phyloP scores from a whole-genome alignment of 2,329 filamentous ascomycete genomes.

The Phyllosticta paracitricarpa region DNA sequence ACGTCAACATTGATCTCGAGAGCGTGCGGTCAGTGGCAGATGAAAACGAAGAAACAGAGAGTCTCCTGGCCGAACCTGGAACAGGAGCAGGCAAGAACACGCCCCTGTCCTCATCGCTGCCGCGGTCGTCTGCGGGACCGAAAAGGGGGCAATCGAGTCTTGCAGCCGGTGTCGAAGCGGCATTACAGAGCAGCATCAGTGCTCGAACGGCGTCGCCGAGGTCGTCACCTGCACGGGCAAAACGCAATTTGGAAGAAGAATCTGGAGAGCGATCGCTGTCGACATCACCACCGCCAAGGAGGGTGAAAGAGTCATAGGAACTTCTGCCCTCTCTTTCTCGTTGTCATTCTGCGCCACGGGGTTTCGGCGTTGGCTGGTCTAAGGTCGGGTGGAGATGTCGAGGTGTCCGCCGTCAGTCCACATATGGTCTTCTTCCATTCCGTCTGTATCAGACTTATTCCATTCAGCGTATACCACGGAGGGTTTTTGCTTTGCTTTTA shows the following conservation, averaged over 20 bases:
- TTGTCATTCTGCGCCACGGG: too few species aligned
- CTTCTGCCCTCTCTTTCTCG: too few species aligned
- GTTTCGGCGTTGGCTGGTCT: too few species aligned
- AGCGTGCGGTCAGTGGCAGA: neutral
- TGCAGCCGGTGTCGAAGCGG: neutral
- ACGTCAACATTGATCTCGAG: neutral
- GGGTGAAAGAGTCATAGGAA: too few species aligned
- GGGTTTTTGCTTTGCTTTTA: too few species aligned
- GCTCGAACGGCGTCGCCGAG: neutral
- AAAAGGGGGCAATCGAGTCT: neutral
- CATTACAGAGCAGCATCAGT: conserved; percentile 1
- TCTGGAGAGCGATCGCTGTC: too few species aligned
- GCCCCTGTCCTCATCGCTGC: neutral
- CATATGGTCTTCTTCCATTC: too few species aligned
- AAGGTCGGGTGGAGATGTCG: too few species aligned
- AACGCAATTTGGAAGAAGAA: neutral
- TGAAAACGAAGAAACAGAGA: neutral
- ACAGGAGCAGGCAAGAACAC: neutral
- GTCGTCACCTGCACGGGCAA: neutral
- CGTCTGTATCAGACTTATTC: too few species aligned
- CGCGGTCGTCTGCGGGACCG: neutral
- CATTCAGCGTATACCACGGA: too few species aligned
- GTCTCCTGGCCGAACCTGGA: neutral
- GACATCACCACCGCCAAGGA: too few species aligned
- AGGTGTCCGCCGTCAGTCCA: too few species aligned